Percentiles rank a stretch among this genome's conserved stretches.
Conservation (phyloP, 1,139 yeast genomes). For the Diutina siamensis region DNA sequence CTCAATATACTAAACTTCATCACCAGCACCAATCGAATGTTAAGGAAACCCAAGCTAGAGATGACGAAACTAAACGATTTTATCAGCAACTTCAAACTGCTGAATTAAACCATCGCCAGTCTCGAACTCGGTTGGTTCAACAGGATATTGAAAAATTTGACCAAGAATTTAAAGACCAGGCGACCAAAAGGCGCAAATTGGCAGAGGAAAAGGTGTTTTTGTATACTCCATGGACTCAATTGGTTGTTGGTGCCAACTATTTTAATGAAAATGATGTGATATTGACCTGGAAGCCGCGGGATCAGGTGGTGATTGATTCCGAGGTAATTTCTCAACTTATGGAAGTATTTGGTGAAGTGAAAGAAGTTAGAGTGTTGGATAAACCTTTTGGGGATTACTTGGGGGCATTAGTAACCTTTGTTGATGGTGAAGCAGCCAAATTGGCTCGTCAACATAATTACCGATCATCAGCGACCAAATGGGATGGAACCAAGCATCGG, state of each 20-base stretch:
- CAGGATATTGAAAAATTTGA: background rate
- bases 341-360: constrained; percentile 34
- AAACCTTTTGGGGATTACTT: constrained; percentile 21
- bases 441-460: constrained; percentile 32
- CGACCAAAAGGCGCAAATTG: background rate
- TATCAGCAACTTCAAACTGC: constrained; percentile 8
- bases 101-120: constrained; percentile 6
- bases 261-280: no score
- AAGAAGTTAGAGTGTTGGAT: constrained; percentile 11
- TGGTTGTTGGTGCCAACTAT: no score
- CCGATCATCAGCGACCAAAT: constrained; percentile 25
- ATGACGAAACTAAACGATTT: constrained; percentile 7
- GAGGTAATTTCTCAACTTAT: constrained; percentile 27
- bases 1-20: constrained; percentile 26
- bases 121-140: background rate
- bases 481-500: constrained; percentile 37
- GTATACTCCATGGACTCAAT: constrained; percentile 13
- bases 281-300: constrained; percentile 34
- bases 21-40: background rate
- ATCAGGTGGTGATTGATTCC: constrained; percentile 19
- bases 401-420: constrained; percentile 25
- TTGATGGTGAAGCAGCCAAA: constrained; percentile 15
- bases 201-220: background rate
- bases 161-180: background rate
- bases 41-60: background rate